phyloP scores from a whole-genome alignment of 1,284 basidiomycete species.

The Cystobasidium pallidum region DNA sequence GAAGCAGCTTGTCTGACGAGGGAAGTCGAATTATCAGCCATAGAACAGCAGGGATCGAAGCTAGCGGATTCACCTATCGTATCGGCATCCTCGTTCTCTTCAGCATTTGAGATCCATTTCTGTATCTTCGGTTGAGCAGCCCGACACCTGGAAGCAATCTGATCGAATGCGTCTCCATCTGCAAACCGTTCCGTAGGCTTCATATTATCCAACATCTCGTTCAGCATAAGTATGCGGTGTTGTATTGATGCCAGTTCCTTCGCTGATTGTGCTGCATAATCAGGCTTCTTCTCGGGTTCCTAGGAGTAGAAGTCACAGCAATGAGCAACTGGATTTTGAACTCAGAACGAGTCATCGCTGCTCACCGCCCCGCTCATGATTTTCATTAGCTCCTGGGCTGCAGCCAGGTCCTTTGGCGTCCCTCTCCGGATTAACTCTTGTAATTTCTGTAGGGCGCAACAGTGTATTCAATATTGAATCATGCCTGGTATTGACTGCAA shows the following conservation, averaged over 20 bases:
- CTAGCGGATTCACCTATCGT: conserved; percentile 70
- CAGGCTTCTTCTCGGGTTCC: conserved; percentile 90
- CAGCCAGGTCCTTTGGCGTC: conserved; percentile 90
- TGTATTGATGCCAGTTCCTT: conserved; percentile 93
- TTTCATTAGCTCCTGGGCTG: conserved; percentile 98
- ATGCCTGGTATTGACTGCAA: background rate
- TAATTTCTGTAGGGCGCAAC: conserved; percentile 66
- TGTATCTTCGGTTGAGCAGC: conserved; percentile 91
- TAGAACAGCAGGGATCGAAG: background rate
- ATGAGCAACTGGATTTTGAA: background rate
- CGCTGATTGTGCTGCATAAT: conserved; percentile 86
- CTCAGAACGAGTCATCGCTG: conserved; percentile 7
- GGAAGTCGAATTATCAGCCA: background rate
- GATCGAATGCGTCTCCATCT: conserved; percentile 90
- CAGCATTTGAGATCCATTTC: conserved; percentile 91
- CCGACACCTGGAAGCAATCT: conserved; percentile 82
- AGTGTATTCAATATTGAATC: background rate
- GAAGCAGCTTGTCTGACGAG: conserved; percentile 76
- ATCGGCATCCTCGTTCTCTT: conserved; percentile 73
- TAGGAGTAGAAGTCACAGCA: conserved; percentile 47
- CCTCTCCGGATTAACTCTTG: conserved; percentile 97
- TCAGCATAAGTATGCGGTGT: conserved; percentile 87
- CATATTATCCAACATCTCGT: conserved; percentile 95
- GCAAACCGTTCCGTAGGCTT: conserved; percentile 62
- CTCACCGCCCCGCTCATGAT: conserved; percentile 79